Percentiles rank a stretch among this genome's conserved stretches.
Conservation (phyloP, 768 basidiomycete species). For the Panaeolus papilionaceus region DNA sequence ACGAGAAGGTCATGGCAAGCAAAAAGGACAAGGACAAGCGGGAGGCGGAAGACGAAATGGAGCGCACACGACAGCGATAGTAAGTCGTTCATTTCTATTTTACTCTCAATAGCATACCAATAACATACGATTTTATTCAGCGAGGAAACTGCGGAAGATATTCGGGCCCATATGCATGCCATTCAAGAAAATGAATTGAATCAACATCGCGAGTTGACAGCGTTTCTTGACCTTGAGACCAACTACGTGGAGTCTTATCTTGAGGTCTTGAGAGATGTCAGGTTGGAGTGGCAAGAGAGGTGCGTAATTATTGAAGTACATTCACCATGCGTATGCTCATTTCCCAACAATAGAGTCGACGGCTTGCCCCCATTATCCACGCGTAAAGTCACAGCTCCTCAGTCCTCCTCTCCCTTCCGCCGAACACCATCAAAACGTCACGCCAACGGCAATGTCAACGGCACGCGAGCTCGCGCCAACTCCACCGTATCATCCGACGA, state of each 20-base stretch:
- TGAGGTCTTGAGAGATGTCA: conserved; percentile 75
- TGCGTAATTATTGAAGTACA: conserved; percentile 37
- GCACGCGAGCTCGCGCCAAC: conserved; percentile 11
- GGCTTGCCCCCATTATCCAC: not conserved
- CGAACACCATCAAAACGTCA: conserved; percentile 16
- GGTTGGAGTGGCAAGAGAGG: conserved; percentile 71
- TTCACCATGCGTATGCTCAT: not conserved
- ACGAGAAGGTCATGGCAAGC: conserved; percentile 65
- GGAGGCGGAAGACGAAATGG: conserved; percentile 85
- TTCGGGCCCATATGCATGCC: conserved; percentile 77
- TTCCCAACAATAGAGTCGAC: not conserved
- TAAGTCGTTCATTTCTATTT: conserved; percentile 36
- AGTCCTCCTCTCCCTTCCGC: not conserved
- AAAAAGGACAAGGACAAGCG: conserved; percentile 86
- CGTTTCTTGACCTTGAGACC: conserved; percentile 75
- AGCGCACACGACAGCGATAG: conserved; percentile 77
- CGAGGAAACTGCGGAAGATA: conserved; percentile 86
- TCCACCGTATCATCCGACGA: conserved; percentile 27
- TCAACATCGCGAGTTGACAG: conserved; percentile 73
- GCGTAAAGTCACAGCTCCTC: not conserved
- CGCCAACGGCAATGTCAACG: not conserved
- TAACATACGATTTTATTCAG: conserved; percentile 43
- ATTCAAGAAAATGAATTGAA: conserved; percentile 82
- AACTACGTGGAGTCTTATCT: conserved; percentile 77
- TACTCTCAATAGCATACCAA: conserved; percentile 18